Evolutionary conservation across 1,284 basidiomycete genomes (phyloP).

Genomic region (Tetrapyrgos nigripes): DNA sequence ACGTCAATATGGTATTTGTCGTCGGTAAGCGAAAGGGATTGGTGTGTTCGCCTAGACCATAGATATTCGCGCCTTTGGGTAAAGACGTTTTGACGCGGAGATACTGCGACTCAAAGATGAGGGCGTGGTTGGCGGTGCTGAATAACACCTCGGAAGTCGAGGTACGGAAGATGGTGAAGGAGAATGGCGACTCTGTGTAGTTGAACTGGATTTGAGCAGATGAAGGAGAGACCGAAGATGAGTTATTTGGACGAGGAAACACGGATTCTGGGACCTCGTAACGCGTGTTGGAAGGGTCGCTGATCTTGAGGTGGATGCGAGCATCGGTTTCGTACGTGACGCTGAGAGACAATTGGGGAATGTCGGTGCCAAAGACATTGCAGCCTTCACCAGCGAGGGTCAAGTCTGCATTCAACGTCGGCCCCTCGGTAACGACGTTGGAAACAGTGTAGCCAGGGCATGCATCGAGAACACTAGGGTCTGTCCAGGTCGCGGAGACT

Average conservation of each 20-base stretch:
- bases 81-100: constrained; percentile 69
- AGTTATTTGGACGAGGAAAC: constrained; percentile 59
- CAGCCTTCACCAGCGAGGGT: constrained; percentile 60
- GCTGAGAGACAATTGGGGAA: constrained; percentile 53
- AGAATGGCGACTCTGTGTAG: constrained; percentile 71
- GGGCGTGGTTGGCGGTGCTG: constrained; percentile 64
- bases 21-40: constrained; percentile 69
- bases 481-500: constrained; percentile 20
- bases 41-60: constrained; percentile 81
- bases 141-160: constrained; percentile 68
- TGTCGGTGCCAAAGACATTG: constrained; percentile 69
- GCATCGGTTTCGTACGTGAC: constrained; percentile 57
- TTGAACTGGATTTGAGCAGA: constrained; percentile 64
- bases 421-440: constrained; percentile 41
- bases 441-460: constrained; percentile 61
- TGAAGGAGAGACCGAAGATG: constrained; percentile 32
- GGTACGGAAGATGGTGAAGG: constrained; percentile 70
- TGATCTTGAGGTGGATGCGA: not conserved
- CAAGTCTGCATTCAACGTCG: constrained; percentile 58
- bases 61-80: constrained; percentile 69
- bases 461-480: constrained; percentile 48
- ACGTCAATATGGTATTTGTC: constrained; percentile 65
- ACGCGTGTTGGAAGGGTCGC: constrained; percentile 41
- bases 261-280: constrained; percentile 76
- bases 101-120: constrained; percentile 84